Conservation (phyloP, 148 eudicot genomes). For the Vaccinium vitisidaea region DNA sequence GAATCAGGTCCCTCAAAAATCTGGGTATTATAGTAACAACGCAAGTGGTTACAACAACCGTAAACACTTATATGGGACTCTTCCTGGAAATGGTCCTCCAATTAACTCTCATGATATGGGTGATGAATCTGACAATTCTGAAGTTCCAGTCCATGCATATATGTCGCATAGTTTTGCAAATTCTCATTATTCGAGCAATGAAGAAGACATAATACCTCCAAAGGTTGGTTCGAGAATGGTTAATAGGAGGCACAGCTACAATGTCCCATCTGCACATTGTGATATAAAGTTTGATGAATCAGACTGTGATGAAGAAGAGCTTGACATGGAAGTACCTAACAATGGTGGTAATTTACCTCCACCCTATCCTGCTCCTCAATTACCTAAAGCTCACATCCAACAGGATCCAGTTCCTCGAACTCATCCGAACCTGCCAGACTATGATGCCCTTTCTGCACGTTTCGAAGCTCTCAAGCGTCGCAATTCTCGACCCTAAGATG, state of each 20-base stretch:
- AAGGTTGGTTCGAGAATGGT: conserved; percentile 26
- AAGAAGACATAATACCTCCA: conserved; percentile 3
- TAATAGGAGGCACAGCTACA: conserved; percentile 56
- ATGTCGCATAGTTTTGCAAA: neutral
- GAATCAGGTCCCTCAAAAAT: conserved; percentile 17
- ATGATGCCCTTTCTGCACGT: conserved; percentile 79
- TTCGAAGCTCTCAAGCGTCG: conserved; percentile 79
- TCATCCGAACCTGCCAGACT: conserved; percentile 92
- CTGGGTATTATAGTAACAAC: conserved; percentile 1
- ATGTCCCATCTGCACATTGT: conserved; percentile 36
- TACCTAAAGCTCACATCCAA: conserved; percentile 21
- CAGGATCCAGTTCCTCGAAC: conserved; percentile 34
- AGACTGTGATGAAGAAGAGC: conserved; percentile 56
- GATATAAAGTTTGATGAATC: conserved; percentile 81
- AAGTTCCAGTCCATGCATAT: conserved; percentile 1
- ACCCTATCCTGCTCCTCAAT: conserved; percentile 34
- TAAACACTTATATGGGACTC: neutral
- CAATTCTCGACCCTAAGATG: conserved; percentile 30
- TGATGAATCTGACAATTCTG: conserved; percentile 2
- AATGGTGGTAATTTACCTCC: conserved; percentile 32
- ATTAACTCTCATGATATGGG: conserved; percentile 1
- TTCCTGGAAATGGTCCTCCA: conserved; percentile 16
- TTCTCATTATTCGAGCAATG: conserved; percentile 15
- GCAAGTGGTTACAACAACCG: conserved; percentile 11
- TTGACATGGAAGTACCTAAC: conserved; percentile 41